Percentiles rank a stretch among this genome's conserved stretches.
Evolutionary conservation across 345 rosid species (phyloP).

Genomic region (Tarenaya hassleriana): DNA sequence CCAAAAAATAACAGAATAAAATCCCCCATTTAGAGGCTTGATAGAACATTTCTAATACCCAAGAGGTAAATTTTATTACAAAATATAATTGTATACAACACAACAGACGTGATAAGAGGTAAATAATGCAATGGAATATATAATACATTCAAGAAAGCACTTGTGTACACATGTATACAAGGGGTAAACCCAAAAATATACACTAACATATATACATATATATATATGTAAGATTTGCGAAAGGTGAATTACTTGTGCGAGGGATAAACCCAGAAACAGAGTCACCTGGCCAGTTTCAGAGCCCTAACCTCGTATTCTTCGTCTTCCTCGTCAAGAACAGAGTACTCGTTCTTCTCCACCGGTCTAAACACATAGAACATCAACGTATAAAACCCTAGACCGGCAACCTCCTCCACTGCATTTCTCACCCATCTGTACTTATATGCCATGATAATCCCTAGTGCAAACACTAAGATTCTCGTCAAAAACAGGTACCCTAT

Average conservation of each 20-base stretch:
- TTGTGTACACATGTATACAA: no score
- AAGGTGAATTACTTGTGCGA: no score
- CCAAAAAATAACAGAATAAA: no score
- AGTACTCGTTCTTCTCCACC: conserved; percentile 83
- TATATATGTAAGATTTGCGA: background rate
- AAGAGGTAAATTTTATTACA: no score
- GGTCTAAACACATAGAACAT: conserved; percentile 96
- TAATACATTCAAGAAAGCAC: no score
- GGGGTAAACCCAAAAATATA: no score
- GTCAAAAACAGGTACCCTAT: conserved; percentile 94
- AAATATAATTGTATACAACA: no score
- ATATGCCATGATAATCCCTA: conserved; percentile 76
- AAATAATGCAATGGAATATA: no score
- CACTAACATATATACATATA: background rate
- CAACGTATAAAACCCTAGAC: conserved; percentile 57
- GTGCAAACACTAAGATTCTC: conserved; percentile 79
- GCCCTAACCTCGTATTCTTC: conserved; percentile 93
- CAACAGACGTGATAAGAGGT: no score
- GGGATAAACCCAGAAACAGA: no score
- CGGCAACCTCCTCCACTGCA: conserved; percentile 83
- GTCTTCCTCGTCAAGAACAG: conserved; percentile 74
- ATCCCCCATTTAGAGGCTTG: no score
- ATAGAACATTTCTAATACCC: no score
- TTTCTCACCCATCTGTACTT: conserved; percentile 91
- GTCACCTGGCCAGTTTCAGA: conserved; percentile 63